Evolutionary conservation across 257 asterid genomes (phyloP).

Genomic region (Solanum chiquidenum): DNA sequence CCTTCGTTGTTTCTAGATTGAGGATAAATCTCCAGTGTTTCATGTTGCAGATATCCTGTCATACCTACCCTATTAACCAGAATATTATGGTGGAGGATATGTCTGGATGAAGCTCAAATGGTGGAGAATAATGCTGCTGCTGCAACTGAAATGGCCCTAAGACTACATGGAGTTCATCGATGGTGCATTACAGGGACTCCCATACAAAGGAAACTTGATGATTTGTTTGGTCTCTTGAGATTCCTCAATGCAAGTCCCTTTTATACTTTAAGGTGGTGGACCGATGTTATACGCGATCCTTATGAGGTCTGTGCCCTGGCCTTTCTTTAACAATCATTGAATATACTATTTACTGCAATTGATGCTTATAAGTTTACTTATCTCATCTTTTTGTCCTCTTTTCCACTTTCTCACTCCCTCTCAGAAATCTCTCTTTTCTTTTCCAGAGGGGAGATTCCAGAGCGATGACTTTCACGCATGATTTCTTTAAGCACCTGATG

Average conservation of each 20-base stretch:
- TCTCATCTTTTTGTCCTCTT: not conserved
- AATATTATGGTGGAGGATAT: constrained; percentile 96
- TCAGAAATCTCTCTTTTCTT: not conserved
- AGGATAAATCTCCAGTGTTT: not conserved
- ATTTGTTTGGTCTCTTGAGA: constrained; percentile 78
- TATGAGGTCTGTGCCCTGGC: constrained; percentile 56
- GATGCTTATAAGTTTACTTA: not conserved
- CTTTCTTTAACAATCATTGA: not conserved
- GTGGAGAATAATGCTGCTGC: constrained; percentile 95
- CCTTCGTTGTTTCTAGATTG: not conserved
- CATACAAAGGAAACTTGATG: constrained; percentile 87
- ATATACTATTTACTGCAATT: not conserved
- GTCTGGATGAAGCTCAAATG: constrained; percentile 99
- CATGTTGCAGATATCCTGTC: constrained; percentile 68
- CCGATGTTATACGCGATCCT: constrained; percentile 76
- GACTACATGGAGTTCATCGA: constrained; percentile 78
- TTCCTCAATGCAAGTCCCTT: constrained; percentile 86
- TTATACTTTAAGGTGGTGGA: constrained; percentile 83
- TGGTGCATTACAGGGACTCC: constrained; percentile 99
- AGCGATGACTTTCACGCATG: constrained; percentile 62
- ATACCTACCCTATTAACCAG: constrained; percentile 89
- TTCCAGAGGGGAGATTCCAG: constrained; percentile 82
- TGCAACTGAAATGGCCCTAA: constrained; percentile 83
- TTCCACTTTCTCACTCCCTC: not conserved
- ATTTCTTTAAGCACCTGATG: constrained; percentile 62